Conservation (phyloP, 495 filamentous ascomycete species). For the Penicillium antarcticum region DNA sequence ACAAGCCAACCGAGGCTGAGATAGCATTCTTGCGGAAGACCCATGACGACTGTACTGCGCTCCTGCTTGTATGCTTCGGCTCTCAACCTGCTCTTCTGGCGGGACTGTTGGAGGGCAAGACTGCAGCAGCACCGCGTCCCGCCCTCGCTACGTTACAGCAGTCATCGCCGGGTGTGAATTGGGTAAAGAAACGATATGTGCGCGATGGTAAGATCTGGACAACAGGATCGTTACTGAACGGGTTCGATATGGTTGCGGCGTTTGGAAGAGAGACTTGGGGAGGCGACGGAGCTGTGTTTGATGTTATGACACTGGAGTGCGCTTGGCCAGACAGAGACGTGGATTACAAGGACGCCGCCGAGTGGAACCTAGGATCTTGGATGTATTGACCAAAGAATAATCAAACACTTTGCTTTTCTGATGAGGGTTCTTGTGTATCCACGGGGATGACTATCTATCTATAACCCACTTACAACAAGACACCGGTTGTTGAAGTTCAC, state of each 20-base stretch:
- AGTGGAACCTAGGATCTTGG: too few species aligned
- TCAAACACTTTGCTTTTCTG: too few species aligned
- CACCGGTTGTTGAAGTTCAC: too few species aligned
- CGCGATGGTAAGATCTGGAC: constrained; percentile 28
- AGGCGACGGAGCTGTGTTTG: background rate
- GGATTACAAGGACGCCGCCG: background rate
- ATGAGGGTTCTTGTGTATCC: too few species aligned
- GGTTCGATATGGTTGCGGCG: constrained; percentile 24
- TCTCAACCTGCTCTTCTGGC: background rate
- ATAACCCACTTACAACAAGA: too few species aligned
- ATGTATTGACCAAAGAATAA: too few species aligned
- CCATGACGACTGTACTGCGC: background rate
- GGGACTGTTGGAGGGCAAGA: background rate
- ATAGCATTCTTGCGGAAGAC: background rate
- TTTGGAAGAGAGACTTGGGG: background rate
- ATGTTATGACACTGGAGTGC: background rate
- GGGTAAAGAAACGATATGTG: constrained; percentile 28
- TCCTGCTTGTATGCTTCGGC: background rate
- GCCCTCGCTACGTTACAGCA: background rate
- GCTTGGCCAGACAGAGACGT: background rate
- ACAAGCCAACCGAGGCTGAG: background rate
- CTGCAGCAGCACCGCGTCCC: background rate
- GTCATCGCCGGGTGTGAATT: constrained; percentile 12
- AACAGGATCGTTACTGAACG: constrained; percentile 28
- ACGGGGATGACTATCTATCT: too few species aligned